phyloP scores from a whole-genome alignment of 2,329 filamentous ascomycete genomes.

The Aureobasidium lini region DNA sequence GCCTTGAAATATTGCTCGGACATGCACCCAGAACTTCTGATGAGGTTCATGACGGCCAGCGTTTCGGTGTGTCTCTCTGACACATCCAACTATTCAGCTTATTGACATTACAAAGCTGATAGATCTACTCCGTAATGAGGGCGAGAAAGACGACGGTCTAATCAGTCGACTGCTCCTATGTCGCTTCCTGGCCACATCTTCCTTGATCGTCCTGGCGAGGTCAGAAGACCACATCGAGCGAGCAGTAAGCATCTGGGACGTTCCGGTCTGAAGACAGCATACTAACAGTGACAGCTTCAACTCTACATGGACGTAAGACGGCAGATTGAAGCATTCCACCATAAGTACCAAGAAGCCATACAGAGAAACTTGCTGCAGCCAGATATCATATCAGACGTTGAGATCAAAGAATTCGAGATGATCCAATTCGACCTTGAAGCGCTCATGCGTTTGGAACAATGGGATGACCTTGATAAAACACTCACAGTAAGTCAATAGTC shows the following conservation, averaged over 20 bases:
- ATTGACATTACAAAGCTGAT: neutral
- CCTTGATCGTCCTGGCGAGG: conserved; percentile 42
- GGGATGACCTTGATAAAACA: conserved; percentile 57
- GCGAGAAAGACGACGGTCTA: conserved; percentile 38
- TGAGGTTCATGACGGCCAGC: conserved; percentile 43
- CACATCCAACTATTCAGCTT: conserved; percentile 24
- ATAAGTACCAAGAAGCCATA: conserved; percentile 34
- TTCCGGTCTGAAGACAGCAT: conserved; percentile 18
- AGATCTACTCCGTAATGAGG: conserved; percentile 13
- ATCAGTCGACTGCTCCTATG: conserved; percentile 59
- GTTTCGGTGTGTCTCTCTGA: conserved; percentile 27
- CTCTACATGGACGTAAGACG: conserved; percentile 55
- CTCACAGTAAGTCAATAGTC: conserved; percentile 38
- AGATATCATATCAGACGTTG: conserved; percentile 39
- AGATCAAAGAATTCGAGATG: conserved; percentile 57
- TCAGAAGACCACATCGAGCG: conserved; percentile 32
- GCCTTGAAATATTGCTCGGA: conserved; percentile 55
- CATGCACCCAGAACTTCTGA: conserved; percentile 48
- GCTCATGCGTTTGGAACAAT: conserved; percentile 57
- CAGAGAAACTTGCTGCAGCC: conserved; percentile 24
- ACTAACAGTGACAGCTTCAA: conserved; percentile 44
- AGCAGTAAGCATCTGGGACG: conserved; percentile 23
- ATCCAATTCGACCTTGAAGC: conserved; percentile 76
- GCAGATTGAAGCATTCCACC: conserved; percentile 54
- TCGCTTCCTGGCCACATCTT: conserved; percentile 54